phyloP scores from a whole-genome alignment of 2,329 filamentous ascomycete species.

The Mycosphaerella sp. region DNA sequence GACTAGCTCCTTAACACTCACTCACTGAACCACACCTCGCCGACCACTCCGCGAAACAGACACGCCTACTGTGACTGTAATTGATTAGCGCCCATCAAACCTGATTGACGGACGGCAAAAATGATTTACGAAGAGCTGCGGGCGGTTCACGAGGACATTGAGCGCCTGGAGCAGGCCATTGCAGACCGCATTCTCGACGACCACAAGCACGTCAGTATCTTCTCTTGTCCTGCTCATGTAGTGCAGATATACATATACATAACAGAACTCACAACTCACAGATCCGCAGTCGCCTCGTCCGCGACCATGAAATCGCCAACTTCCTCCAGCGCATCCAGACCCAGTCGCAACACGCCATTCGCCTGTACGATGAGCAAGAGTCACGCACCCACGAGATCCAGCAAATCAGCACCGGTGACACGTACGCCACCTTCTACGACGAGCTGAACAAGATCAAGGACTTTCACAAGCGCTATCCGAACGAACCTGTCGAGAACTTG shows the following conservation, averaged over 20 bases:
- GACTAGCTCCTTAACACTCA: too few species aligned
- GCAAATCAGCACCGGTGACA: slow-evolving; percentile 73
- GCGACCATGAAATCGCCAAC: slow-evolving; percentile 85
- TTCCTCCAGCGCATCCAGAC: slow-evolving; percentile 82
- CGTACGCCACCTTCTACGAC: slow-evolving; percentile 86
- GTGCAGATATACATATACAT: too few species aligned
- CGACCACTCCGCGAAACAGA: too few species aligned
- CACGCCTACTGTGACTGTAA: too few species aligned
- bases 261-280: slow-evolving; percentile 36
- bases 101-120: slow-evolving; percentile 7
- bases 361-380: slow-evolving; percentile 77
- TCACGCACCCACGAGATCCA: slow-evolving; percentile 72
- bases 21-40: too few species aligned
- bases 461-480: slow-evolving; percentile 85
- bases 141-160: slow-evolving; percentile 90
- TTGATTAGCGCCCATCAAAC: too few species aligned
- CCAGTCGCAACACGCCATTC: slow-evolving; percentile 72
- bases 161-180: slow-evolving; percentile 90
- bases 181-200: slow-evolving; percentile 84
- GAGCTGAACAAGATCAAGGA: slow-evolving; percentile 74
- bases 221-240: not conserved
- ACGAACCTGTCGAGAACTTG: slow-evolving; percentile 90
- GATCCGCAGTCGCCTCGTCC: slow-evolving; percentile 81
- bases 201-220: slow-evolving; percentile 66
- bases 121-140: slow-evolving; percentile 92